phyloP scores from a whole-genome alignment of 352 stramenopile genomes.

The Nothophytophthora sp. region DNA sequence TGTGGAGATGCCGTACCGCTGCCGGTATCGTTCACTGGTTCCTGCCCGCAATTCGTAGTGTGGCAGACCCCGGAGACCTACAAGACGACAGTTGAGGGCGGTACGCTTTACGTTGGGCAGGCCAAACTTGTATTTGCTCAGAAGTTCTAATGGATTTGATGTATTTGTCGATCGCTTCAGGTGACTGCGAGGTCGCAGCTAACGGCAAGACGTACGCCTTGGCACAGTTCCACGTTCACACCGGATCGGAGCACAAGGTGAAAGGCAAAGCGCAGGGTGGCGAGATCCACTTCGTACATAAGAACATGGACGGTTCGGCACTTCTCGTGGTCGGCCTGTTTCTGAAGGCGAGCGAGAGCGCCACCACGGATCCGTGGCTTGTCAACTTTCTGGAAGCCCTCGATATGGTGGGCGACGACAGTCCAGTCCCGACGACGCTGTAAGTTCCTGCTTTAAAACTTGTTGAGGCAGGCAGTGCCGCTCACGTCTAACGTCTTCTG shows the following conservation, averaged over 20 bases:
- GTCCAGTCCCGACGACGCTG: slow-evolving; percentile 24
- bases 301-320: slow-evolving; percentile 20
- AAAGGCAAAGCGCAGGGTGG: slow-evolving; percentile 32
- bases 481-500: background rate
- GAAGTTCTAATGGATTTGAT: slow-evolving; percentile 2
- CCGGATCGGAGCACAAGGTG: slow-evolving; percentile 40
- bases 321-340: slow-evolving; percentile 35
- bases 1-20: slow-evolving; percentile 26
- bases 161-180: background rate
- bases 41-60: slow-evolving; percentile 24
- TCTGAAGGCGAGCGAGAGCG: slow-evolving; percentile 12
- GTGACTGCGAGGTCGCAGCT: slow-evolving; percentile 36
- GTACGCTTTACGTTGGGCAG: background rate
- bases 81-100: slow-evolving; percentile 21
- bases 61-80: slow-evolving; percentile 18
- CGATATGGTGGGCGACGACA: slow-evolving; percentile 7
- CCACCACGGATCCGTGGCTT: slow-evolving; percentile 6
- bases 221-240: slow-evolving; percentile 38
- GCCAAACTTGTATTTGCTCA: background rate
- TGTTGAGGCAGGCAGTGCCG: too few species aligned
- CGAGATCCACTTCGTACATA: slow-evolving; percentile 47
- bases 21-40: slow-evolving; percentile 31
- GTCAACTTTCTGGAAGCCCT: slow-evolving; percentile 40
- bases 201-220: slow-evolving; percentile 22
- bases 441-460: slow-evolving; percentile 18